Evolutionary conservation across 768 basidiomycete species (phyloP).

Genomic region (Tulasnella sp.): DNA sequence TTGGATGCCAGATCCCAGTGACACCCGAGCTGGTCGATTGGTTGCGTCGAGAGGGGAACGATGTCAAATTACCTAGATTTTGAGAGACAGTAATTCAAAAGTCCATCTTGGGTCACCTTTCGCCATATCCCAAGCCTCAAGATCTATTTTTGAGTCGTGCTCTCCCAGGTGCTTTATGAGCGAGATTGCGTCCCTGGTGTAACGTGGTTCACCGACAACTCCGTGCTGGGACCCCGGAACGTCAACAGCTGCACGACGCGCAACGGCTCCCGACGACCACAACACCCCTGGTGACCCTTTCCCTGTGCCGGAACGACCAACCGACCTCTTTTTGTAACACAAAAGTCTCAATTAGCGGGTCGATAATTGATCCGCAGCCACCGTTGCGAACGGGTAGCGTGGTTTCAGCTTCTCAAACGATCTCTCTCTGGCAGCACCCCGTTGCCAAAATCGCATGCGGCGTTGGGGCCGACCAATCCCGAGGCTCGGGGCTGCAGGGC

Average conservation of each 20-base stretch:
- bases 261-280: too few relatives aligned
- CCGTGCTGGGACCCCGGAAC: neutral
- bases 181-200: neutral
- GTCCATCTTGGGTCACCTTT: neutral
- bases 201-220: neutral
- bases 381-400: too few relatives aligned
- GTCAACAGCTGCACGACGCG: neutral
- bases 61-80: constrained; percentile 21
- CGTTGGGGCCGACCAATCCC: too few relatives aligned
- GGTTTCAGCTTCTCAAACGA: too few relatives aligned
- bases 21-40: constrained; percentile 22
- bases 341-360: too few relatives aligned
- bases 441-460: too few relatives aligned
- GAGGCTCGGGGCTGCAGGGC: neutral
- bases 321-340: too few relatives aligned
- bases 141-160: neutral
- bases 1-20: constrained; percentile 23
- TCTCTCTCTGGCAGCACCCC: too few relatives aligned
- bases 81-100: neutral
- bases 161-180: neutral
- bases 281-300: too few relatives aligned
- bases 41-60: constrained; percentile 18
- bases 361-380: too few relatives aligned
- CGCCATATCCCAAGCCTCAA: neutral
- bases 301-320: too few relatives aligned